Conservation (phyloP, 345 rosid genomes). For the Bruguiera parviflora region DNA sequence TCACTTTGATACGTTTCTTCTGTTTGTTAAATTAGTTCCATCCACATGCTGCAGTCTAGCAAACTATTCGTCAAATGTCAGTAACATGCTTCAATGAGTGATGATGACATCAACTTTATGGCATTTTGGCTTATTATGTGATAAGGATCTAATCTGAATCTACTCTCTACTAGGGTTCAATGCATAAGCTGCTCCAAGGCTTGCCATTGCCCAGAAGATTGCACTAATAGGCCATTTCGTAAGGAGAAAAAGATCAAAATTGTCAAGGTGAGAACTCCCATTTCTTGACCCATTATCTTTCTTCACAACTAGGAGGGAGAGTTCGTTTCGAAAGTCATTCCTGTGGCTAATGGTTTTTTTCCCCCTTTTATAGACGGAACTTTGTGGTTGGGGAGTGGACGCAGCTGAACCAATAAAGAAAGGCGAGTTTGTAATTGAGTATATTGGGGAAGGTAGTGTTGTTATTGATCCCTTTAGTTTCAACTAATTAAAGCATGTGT, state of each 20-base stretch:
- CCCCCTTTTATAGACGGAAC: slow-evolving; percentile 58
- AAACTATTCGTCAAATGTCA: neutral
- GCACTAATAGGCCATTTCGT: slow-evolving; percentile 92
- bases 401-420: slow-evolving; percentile 71
- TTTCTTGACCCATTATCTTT: neutral
- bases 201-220: slow-evolving; percentile 74
- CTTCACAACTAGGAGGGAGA: neutral
- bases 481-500: slow-evolving; percentile 4
- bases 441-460: slow-evolving; percentile 88
- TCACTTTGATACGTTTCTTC: neutral
- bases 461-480: neutral
- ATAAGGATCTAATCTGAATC: slow-evolving; percentile 5
- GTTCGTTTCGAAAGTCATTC: neutral
- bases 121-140: slow-evolving; percentile 5
- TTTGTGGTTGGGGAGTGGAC: slow-evolving; percentile 97
- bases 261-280: slow-evolving; percentile 54
- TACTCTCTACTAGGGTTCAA: slow-evolving; percentile 54
- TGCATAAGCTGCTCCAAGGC: slow-evolving; percentile 86
- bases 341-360: slow-evolving; percentile 13
- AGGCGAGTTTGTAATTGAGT: slow-evolving; percentile 82
- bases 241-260: slow-evolving; percentile 79
- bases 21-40: neutral
- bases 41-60: neutral
- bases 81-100: neutral
- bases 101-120: neutral